Percentiles rank a stretch among this genome's conserved stretches.
Conservation (phyloP, 2,329 filamentous ascomycete genomes). For the Coniosporium uncinatum region DNA sequence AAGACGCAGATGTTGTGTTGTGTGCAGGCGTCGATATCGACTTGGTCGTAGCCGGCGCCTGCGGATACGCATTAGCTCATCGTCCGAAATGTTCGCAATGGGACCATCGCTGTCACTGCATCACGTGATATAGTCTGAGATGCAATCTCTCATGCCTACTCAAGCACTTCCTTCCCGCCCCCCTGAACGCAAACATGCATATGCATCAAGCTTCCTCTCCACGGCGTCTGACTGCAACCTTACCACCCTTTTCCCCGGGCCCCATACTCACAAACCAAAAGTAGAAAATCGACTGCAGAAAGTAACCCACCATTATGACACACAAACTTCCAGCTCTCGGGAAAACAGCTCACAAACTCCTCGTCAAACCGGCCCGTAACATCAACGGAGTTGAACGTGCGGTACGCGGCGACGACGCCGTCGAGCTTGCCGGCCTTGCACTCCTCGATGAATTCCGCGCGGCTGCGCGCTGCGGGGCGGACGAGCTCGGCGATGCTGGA, state of each 20-base stretch:
- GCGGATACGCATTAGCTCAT: background rate
- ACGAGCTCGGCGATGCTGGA: constrained; percentile 59
- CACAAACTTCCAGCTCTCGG: constrained; percentile 29
- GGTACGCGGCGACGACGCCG: constrained; percentile 59
- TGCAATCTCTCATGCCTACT: too few species aligned
- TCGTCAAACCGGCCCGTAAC: constrained; percentile 67
- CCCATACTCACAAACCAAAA: too few species aligned
- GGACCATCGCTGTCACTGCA: too few species aligned
- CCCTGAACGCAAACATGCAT: too few species aligned
- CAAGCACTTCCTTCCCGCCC: too few species aligned
- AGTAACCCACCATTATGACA: constrained; percentile 36
- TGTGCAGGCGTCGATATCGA: constrained; percentile 69
- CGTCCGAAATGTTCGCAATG: too few species aligned
- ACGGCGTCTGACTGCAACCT: too few species aligned
- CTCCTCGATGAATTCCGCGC: constrained; percentile 64
- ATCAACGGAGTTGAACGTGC: constrained; percentile 60
- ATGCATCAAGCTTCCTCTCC: too few species aligned
- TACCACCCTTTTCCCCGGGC: too few species aligned
- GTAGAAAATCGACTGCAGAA: too few species aligned
- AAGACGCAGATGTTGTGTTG: constrained; percentile 63
- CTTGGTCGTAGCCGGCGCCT: constrained; percentile 83
- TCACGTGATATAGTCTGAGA: too few species aligned
- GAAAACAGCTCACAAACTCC: constrained; percentile 54
- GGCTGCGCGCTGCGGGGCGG: constrained; percentile 52
- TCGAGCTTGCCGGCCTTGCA: constrained; percentile 60